phyloP scores from a whole-genome alignment of 305 asterid species.

The Fraxinus angustifolia region DNA sequence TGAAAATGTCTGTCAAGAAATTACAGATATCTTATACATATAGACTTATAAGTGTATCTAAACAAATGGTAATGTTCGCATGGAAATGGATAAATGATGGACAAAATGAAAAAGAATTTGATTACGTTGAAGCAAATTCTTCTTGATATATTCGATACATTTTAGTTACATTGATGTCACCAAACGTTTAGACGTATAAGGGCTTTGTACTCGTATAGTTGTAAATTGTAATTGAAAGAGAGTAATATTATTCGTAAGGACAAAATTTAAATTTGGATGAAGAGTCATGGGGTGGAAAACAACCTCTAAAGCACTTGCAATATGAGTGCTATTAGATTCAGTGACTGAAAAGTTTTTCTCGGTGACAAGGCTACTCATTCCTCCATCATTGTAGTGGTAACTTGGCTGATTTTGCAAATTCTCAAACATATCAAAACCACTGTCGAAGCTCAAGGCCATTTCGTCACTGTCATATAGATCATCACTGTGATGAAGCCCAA shows the following conservation, averaged over 20 bases:
- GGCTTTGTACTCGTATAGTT: neutral
- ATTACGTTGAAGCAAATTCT: neutral
- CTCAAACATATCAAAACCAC: slow-evolving; percentile 27
- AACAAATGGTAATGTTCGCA: neutral
- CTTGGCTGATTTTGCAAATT: slow-evolving; percentile 24
- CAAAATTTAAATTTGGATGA: neutral
- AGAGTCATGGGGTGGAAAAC: neutral
- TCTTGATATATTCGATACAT: neutral
- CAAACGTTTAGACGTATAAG: neutral
- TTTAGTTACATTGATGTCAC: neutral
- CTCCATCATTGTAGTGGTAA: slow-evolving; percentile 37
- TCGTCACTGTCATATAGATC: slow-evolving; percentile 41
- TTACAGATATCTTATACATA: neutral
- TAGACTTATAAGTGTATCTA: neutral
- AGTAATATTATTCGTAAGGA: neutral
- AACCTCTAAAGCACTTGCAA: slow-evolving; percentile 55
- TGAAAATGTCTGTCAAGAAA: neutral
- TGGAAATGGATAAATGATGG: neutral
- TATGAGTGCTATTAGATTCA: slow-evolving; percentile 44
- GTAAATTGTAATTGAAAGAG: neutral
- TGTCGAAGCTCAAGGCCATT: slow-evolving; percentile 28
- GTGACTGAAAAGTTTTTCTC: slow-evolving; percentile 46
- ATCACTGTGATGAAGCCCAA: slow-evolving; percentile 41
- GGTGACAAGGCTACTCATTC: slow-evolving; percentile 27
- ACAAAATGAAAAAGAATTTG: neutral